Evolutionary conservation across 1,284 basidiomycete species (phyloP), one percentile per base, ranked within the genome.

Genomic region (Pseudomicrostroma phylloplanum): DNA sequence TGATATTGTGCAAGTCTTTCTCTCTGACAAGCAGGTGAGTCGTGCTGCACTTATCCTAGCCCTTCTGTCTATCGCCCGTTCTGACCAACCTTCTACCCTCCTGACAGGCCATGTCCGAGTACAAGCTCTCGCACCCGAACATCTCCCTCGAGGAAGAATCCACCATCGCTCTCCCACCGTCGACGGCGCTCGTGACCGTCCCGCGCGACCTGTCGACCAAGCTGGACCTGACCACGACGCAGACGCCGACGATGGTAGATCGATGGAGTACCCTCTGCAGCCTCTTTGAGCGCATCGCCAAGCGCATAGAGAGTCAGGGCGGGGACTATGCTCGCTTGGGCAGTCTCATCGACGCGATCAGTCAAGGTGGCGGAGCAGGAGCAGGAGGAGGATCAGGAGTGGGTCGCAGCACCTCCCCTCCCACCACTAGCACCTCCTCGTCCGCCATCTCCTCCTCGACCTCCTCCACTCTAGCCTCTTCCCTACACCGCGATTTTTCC

Each of bases 1-100:
- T 48, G 63, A 65, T 60, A 61, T 69, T 40, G 66, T 71, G 13
- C 58, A 61, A 11, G 61, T 68, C 9, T 71, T 71, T 36, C 63
- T 71, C 46, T 66, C 61, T 17, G 70, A 71, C 25, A 56, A 54
- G 17, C 30, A 36, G 30, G 30, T 36, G 30, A 36, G 30, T 36
- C 30, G 30, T 36, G 30, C 3, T 36, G 3, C 30, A 36, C 4
- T 9, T 36, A 3, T 36, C 30, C 30, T 36, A 36, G 30, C 4
- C 30, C 30, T 36, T 36, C 9, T 36, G 9, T 9, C 30, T 3
- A 36, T 36, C 9, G 9, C 30, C 30, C 3, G 4, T 36, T 36
- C 30, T 36, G 30, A 36, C 30, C 30, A 36, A 4, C 30, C 9
- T 36, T 36, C 30, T 36, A 36, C 30, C 30, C 30, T 36, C 30